phyloP scores from a whole-genome alignment of 768 basidiomycete species.

The Russula virescens region DNA sequence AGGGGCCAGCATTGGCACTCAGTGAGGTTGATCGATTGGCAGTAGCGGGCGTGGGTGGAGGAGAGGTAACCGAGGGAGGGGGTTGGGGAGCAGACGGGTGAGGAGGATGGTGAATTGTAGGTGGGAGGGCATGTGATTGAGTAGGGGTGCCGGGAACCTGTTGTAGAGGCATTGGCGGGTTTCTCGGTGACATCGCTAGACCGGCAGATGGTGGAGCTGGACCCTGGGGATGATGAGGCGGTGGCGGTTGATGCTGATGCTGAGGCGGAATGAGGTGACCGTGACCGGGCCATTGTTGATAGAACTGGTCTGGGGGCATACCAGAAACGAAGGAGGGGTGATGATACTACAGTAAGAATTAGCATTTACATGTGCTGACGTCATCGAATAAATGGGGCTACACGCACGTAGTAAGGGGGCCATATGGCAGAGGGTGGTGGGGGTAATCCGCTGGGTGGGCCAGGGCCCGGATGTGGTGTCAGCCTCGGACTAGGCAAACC shows the following conservation, averaged over 20 bases:
- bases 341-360: constrained; percentile 26
- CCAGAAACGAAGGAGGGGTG: constrained; percentile 31
- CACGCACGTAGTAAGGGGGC: constrained; percentile 56
- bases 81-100: constrained; percentile 43
- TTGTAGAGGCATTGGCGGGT: constrained; percentile 46
- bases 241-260: constrained; percentile 36
- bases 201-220: constrained; percentile 41
- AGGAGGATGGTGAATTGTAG: constrained; percentile 38
- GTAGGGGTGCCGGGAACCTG: constrained; percentile 61
- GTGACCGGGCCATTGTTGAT: constrained; percentile 31
- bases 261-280: constrained; percentile 30
- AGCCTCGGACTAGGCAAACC: constrained; percentile 66
- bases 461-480: constrained; percentile 51
- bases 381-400: neutral
- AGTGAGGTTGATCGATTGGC: constrained; percentile 37
- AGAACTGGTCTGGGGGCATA: constrained; percentile 41
- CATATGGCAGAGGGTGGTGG: constrained; percentile 37
- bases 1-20: constrained; percentile 58
- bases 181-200: constrained; percentile 68
- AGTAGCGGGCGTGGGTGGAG: constrained; percentile 63
- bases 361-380: constrained; percentile 13
- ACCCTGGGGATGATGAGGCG: constrained; percentile 45
- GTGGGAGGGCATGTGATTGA: constrained; percentile 50
- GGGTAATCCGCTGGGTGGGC: constrained; percentile 46
- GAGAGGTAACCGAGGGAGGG: constrained; percentile 52